Evolutionary conservation across 805 yeast genomes (phyloP).

Genomic region (Naumovozyma dairenensis): DNA sequence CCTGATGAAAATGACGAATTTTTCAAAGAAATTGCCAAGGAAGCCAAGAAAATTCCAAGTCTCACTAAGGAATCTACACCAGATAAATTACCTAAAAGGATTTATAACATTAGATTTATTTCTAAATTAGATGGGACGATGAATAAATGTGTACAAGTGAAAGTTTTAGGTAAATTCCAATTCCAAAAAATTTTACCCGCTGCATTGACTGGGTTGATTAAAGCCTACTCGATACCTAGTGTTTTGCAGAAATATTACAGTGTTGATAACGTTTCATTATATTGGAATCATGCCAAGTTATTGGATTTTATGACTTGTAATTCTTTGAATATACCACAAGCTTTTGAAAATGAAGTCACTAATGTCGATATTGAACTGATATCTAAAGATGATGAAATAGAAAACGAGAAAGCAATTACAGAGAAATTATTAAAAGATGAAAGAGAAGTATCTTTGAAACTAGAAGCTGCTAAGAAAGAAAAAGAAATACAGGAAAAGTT

Average conservation of each 20-base stretch:
- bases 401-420: slow-evolving; percentile 9
- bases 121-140: slow-evolving; percentile 24
- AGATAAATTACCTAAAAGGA: slow-evolving; percentile 11
- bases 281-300: slow-evolving; percentile 22
- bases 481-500: slow-evolving; percentile 3
- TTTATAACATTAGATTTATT: slow-evolving; percentile 19
- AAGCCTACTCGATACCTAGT: slow-evolving; percentile 14
- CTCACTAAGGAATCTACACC: slow-evolving; percentile 5
- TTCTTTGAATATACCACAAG: slow-evolving; percentile 20
- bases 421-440: slow-evolving; percentile 7
- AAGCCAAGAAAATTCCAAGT: slow-evolving; percentile 6
- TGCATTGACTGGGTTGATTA: slow-evolving; percentile 17
- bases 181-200: slow-evolving; percentile 22
- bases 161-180: slow-evolving; percentile 21
- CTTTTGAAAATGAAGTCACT: slow-evolving; percentile 15
- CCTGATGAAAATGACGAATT: slow-evolving; percentile 21
- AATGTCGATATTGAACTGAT: slow-evolving; percentile 19
- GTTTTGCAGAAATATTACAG: slow-evolving; percentile 12
- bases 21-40: slow-evolving; percentile 14
- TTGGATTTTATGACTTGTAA: slow-evolving; percentile 26
- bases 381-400: slow-evolving; percentile 12
- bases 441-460: neutral
- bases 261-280: slow-evolving; percentile 17
- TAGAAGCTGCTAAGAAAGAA: neutral
- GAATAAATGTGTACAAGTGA: slow-evolving; percentile 20